phyloP scores from a whole-genome alignment of 129 eudicot genomes.

The Flaveria robusta region DNA sequence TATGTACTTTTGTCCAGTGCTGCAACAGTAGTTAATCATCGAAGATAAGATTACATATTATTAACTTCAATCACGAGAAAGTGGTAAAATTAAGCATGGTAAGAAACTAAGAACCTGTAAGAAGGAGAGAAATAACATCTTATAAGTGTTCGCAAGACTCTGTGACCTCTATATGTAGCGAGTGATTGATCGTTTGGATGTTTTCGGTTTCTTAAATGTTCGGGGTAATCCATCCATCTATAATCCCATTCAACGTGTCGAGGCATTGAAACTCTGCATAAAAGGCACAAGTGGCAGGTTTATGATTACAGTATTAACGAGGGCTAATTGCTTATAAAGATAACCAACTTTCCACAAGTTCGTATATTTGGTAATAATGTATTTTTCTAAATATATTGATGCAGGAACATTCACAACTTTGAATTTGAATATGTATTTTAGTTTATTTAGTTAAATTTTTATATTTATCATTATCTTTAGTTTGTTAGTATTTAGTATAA shows the following conservation, averaged over 20 bases:
- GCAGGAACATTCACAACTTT: too few relatives aligned
- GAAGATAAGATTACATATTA: not conserved
- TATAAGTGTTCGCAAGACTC: conserved; percentile 83
- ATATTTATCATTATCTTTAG: too few relatives aligned
- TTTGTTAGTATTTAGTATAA: too few relatives aligned
- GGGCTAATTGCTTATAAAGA: conserved; percentile 4
- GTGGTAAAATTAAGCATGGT: not conserved
- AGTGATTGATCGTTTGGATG: conserved; percentile 74
- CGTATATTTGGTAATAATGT: not conserved
- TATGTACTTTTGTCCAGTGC: conserved; percentile 94
- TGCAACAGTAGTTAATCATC: conserved; percentile 30
- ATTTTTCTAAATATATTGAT: too few relatives aligned
- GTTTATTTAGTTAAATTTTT: too few relatives aligned
- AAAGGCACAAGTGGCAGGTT: conserved; percentile 8
- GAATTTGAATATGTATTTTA: too few relatives aligned
- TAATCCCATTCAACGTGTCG: conserved; percentile 74
- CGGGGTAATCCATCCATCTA: conserved; percentile 95
- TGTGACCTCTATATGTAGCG: conserved; percentile 83
- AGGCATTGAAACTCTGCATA: conserved; percentile 44
- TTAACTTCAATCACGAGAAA: not conserved
- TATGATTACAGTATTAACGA: not conserved
- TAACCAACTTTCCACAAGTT: not conserved
- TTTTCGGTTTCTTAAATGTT: conserved; percentile 46
- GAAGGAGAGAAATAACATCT: conserved; percentile 92
- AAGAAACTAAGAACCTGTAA: conserved; percentile 62